A percentile compares a stretch with the other conserved stretches of the same genome.
phyloP scores from a whole-genome alignment of 148 eudicot species.

The Nyssa sinensis region DNA sequence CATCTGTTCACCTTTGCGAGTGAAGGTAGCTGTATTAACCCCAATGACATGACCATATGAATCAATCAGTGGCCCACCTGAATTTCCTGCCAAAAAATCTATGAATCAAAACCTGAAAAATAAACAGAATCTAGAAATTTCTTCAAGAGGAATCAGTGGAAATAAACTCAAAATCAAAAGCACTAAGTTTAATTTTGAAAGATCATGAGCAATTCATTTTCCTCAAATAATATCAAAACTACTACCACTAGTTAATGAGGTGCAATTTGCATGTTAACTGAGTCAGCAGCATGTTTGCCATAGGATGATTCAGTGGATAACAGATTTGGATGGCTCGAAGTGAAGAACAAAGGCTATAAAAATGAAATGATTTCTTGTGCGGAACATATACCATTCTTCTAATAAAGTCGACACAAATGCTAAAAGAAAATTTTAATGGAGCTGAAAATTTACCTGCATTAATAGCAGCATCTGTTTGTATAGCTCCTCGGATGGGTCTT shows the following conservation, averaged over 20 bases:
- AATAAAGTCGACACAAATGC: neutral
- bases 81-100: conserved; percentile 59
- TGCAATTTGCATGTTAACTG: too few relatives aligned
- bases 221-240: neutral
- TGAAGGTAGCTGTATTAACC: conserved; percentile 91
- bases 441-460: conserved; percentile 58
- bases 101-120: conserved; percentile 3
- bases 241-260: neutral
- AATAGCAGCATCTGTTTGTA: conserved; percentile 98
- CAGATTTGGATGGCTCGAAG: neutral
- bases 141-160: neutral
- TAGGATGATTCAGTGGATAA: neutral
- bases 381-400: neutral
- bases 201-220: neutral
- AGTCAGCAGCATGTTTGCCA: neutral
- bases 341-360: neutral
- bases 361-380: neutral
- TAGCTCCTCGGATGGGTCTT: conserved; percentile 87
- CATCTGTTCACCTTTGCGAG: conserved; percentile 65
- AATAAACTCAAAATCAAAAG: neutral
- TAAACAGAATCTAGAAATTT: neutral
- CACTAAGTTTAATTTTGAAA: neutral
- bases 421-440: neutral
- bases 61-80: conserved; percentile 90
- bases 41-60: conserved; percentile 92